Conservation (phyloP, 2,329 filamentous ascomycete genomes). For the Albifimbria verrucaria region DNA sequence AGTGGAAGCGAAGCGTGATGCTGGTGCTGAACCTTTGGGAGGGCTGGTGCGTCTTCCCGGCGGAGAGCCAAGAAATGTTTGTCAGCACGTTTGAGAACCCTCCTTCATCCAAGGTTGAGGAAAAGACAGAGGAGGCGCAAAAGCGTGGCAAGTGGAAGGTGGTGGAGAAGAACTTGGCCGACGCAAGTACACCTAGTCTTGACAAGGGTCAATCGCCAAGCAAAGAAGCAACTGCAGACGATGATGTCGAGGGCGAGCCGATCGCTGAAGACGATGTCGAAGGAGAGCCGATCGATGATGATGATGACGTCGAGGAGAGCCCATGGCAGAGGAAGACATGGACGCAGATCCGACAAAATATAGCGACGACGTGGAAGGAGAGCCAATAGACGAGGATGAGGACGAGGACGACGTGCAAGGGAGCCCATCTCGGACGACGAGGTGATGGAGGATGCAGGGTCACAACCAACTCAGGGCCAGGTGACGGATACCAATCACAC, state of each 20-base stretch:
- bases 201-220: conserved; percentile 9
- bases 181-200: neutral
- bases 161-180: conserved; percentile 35
- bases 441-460: conserved; percentile 30
- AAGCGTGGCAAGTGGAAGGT: conserved; percentile 46
- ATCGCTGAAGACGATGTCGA: conserved; percentile 34
- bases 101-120: conserved; percentile 38
- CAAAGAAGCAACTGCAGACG: no score
- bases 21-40: conserved; percentile 70
- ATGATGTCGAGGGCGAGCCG: conserved; percentile 46
- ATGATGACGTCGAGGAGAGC: conserved; percentile 49
- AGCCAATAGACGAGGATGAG: conserved; percentile 41
- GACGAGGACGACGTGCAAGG: no score
- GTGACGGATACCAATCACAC: no score
- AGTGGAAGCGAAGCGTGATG: conserved; percentile 76
- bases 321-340: conserved; percentile 42
- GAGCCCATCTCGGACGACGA: conserved; percentile 45
- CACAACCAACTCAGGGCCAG: conserved; percentile 5
- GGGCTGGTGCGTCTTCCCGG: conserved; percentile 69
- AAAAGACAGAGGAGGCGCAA: conserved; percentile 21
- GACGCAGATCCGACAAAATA: conserved; percentile 43
- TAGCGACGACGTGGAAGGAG: conserved; percentile 42
- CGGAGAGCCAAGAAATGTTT: conserved; percentile 69
- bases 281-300: conserved; percentile 37
- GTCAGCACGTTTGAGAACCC: conserved; percentile 69